Base-by-base conservation (phyloP, 2,329 filamentous ascomycete genomes). In the Aspergillus pseudonomiae region DNA sequence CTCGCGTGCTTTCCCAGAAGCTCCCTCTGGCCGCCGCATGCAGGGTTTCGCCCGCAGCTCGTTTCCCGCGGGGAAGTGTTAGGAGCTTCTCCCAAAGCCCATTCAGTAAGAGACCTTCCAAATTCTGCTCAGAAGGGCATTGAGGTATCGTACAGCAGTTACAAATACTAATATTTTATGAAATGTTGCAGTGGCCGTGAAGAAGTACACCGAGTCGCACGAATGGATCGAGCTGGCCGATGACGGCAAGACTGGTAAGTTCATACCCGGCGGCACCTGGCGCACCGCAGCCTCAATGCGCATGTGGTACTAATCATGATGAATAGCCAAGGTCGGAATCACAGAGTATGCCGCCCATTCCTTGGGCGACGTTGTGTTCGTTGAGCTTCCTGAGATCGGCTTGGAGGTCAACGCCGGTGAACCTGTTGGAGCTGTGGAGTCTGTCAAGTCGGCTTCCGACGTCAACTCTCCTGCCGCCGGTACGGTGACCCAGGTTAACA, bases 381-480 rank as follows among this genome's bases (percentile, higher is more conserved):
- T 98, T 74, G 95, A 99, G 85, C 90, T 99, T 34, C 95, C 95
- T 62, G 84, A 89, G 70, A 76, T 84, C 61, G 90, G 88, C 68
- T 83, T 89, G 71, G 86, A 90, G 72, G 86, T 96, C 65, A 80
- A 81, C 63, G 86, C 89, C 62, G 93, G 93, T 73, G 94, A 98
- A 76, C 85, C 91, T 68, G 91, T 98, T 71, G 95, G 95, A 70
- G 93, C 94, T 65, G 94, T 99, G 72, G 95, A 99, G 84, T 97
- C 93, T 3, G 95, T 99, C 80, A 99, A 99, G 86, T 95, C 91
- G 67, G 95, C 95, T n/a, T 94, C 92, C 67, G 95, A 99, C 78
- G 97, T 99, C 84, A 91, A 97, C 82, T 89, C 93, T 16, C 95
- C 95, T 21, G 86, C 97, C 69, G 82, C 85, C 59, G 94, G 94